These are phyloP conservation scores for Coemansia sp. DNA, from an alignment of 192 early-diverging fungal species.

Conservation along the genomic window DNA sequence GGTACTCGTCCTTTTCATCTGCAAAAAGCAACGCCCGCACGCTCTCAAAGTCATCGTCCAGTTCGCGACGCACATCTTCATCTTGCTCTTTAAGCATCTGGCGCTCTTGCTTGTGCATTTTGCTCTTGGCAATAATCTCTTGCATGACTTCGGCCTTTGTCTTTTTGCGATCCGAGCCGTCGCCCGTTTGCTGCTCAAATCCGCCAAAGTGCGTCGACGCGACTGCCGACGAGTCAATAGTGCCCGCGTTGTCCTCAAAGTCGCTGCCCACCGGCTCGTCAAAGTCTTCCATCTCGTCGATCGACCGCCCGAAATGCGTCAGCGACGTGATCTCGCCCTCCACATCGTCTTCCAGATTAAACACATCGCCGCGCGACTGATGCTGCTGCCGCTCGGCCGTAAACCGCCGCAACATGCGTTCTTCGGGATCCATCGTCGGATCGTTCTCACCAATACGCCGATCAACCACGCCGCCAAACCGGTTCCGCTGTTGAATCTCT, in stretches of 20 bases:
- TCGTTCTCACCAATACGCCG: conserved; percentile 93
- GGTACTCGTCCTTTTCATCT: conserved; percentile 20
- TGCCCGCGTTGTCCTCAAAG: conserved; percentile 58
- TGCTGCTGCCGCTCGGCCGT: conserved; percentile 75
- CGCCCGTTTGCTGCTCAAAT: conserved; percentile 30
- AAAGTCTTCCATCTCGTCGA: conserved; percentile 80
- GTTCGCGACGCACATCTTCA: conserved; percentile 71
- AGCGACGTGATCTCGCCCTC: conserved; percentile 62
- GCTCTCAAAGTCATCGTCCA: conserved; percentile 86
- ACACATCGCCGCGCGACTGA: conserved; percentile 50
- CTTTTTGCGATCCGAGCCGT: conserved; percentile 58
- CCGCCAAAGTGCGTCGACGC: conserved; percentile 36
- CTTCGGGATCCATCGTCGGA: conserved; percentile 83
- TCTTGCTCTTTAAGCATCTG: conserved; percentile 87
- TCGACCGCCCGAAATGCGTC: conserved; percentile 93
- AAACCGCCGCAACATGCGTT: conserved; percentile 94
- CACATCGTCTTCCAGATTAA: conserved; percentile 80
- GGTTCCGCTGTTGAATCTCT: conserved; percentile 70
- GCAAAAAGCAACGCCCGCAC: conserved; percentile 74
- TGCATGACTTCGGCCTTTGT: conserved; percentile 95
- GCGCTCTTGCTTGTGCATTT: conserved; percentile 90
- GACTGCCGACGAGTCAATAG: background rate
- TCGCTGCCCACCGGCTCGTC: conserved; percentile 59
- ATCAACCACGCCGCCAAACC: conserved; percentile 79
- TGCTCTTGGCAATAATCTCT: conserved; percentile 97